Conservation (phyloP, 2,329 filamentous ascomycete species). For the Incumbomyces delicatus region DNA sequence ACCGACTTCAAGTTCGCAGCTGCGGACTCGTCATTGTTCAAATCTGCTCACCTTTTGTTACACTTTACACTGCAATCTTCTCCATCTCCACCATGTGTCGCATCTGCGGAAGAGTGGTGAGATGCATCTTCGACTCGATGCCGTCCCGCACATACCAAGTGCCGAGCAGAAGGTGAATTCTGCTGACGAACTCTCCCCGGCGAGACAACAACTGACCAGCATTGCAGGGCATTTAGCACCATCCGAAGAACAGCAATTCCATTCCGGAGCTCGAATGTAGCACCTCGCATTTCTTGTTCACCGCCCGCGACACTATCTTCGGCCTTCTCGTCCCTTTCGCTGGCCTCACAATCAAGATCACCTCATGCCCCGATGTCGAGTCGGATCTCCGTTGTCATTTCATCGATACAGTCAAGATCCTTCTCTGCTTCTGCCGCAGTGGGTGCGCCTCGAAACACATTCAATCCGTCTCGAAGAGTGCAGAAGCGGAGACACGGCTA, state of each 20-base stretch:
- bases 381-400: neutral
- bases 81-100: slow-evolving; percentile 17
- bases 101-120: slow-evolving; percentile 19
- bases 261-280: too few relatives aligned
- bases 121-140: slow-evolving; percentile 22
- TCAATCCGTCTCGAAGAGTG: slow-evolving; percentile 48
- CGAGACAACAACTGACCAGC: neutral
- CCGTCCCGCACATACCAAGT: slow-evolving; percentile 16
- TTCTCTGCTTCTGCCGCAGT: slow-evolving; percentile 38
- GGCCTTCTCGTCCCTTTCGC: slow-evolving; percentile 9
- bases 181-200: slow-evolving; percentile 1
- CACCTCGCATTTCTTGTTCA: slow-evolving; percentile 1
- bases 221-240: slow-evolving; percentile 15
- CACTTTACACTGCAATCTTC: too few relatives aligned
- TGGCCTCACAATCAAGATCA: slow-evolving; percentile 6
- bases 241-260: slow-evolving; percentile 9
- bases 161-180: slow-evolving; percentile 14
- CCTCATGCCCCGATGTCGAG: neutral
- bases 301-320: slow-evolving; percentile 10
- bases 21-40: too few relatives aligned
- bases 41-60: too few relatives aligned
- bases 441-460: slow-evolving; percentile 43
- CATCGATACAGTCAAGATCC: slow-evolving; percentile 8
- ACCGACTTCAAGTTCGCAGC: too few relatives aligned
- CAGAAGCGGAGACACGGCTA: slow-evolving; percentile 55